Conservation (phyloP, 148 eudicot species). For the Chenopodium quinoa region DNA sequence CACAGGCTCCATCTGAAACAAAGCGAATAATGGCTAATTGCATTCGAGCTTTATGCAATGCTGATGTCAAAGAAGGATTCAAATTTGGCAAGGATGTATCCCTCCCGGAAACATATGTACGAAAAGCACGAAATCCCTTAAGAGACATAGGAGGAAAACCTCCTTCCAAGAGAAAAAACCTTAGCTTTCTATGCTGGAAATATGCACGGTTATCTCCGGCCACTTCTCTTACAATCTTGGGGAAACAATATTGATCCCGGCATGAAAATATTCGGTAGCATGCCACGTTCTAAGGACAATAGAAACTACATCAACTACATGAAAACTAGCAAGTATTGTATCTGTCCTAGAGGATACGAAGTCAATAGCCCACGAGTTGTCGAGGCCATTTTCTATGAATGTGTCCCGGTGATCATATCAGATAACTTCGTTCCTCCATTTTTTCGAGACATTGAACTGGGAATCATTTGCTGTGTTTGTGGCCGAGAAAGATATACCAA, state of each 20-base stretch:
- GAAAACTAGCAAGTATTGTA: conserved; percentile 68
- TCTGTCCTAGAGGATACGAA: conserved; percentile 68
- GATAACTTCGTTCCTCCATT: conserved; percentile 70
- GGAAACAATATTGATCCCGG: conserved; percentile 44
- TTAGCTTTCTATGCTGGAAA: conserved; percentile 72
- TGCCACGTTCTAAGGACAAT: conserved; percentile 49
- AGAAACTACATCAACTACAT: conserved; percentile 52
- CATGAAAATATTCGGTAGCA: conserved; percentile 45
- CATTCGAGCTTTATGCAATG: conserved; percentile 70
- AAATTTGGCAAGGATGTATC: conserved; percentile 63
- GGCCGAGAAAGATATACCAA: conserved; percentile 62
- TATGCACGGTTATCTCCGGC: conserved; percentile 64
- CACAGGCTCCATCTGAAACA: conserved; percentile 62
- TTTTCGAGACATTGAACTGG: conserved; percentile 66
- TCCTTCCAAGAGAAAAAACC: conserved; percentile 39
- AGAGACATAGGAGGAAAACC: conserved; percentile 51
- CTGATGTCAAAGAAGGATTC: conserved; percentile 58
- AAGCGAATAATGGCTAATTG: conserved; percentile 43
- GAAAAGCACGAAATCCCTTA: conserved; percentile 42
- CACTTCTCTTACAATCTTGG: conserved; percentile 54
- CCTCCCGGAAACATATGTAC: conserved; percentile 60
- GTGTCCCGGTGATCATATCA: conserved; percentile 71
- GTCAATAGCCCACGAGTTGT: conserved; percentile 68
- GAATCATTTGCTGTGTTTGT: conserved; percentile 66
- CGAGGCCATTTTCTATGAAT: conserved; percentile 65